A percentile compares a stretch with the other conserved stretches of the same genome.
These are phyloP conservation scores for Sporothrix mexicana DNA, from an alignment of 2,329 filamentous ascomycete genomes.

Conservation along the genomic window DNA sequence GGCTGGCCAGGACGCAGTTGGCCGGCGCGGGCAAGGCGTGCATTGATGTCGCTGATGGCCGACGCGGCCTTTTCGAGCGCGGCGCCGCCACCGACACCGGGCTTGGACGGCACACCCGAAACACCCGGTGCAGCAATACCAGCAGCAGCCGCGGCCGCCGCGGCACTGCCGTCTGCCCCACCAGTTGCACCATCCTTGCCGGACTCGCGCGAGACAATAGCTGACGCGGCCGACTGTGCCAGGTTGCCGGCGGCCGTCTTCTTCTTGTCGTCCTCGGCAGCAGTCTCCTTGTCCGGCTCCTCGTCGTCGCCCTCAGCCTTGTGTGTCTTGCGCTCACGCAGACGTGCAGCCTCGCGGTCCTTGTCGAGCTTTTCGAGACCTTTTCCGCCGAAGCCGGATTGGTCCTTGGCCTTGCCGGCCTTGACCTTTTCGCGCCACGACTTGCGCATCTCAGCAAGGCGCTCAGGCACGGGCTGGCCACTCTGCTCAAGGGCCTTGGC, in stretches of 20 bases:
- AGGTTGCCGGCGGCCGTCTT: constrained; percentile 69
- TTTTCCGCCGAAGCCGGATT: constrained; percentile 91
- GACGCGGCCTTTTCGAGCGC: constrained; percentile 84
- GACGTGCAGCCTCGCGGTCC: constrained; percentile 84
- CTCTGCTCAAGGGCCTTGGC: constrained; percentile 92
- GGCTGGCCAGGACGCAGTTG: constrained; percentile 90
- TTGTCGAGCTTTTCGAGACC: constrained; percentile 90
- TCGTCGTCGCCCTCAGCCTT: constrained; percentile 86
- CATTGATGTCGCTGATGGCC: constrained; percentile 91
- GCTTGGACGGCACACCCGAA: neutral
- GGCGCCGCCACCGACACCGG: constrained; percentile 42
- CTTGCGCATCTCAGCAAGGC: constrained; percentile 68
- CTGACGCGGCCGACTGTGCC: constrained; percentile 67
- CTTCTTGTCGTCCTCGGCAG: constrained; percentile 68
- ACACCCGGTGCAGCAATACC: constrained; percentile 44
- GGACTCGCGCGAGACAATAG: constrained; percentile 59
- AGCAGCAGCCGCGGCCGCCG: constrained; percentile 29
- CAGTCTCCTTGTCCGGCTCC: constrained; percentile 72
- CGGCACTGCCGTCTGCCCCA: neutral
- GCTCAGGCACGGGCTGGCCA: constrained; percentile 79
- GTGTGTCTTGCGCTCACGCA: constrained; percentile 85
- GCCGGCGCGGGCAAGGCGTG: constrained; percentile 84
- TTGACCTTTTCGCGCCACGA: constrained; percentile 90
- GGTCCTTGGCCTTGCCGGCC: constrained; percentile 86
- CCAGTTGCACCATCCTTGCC: constrained; percentile 46